Evolutionary conservation across 768 basidiomycete species (phyloP).

Genomic region (Pulveroboletus ravenelii): DNA sequence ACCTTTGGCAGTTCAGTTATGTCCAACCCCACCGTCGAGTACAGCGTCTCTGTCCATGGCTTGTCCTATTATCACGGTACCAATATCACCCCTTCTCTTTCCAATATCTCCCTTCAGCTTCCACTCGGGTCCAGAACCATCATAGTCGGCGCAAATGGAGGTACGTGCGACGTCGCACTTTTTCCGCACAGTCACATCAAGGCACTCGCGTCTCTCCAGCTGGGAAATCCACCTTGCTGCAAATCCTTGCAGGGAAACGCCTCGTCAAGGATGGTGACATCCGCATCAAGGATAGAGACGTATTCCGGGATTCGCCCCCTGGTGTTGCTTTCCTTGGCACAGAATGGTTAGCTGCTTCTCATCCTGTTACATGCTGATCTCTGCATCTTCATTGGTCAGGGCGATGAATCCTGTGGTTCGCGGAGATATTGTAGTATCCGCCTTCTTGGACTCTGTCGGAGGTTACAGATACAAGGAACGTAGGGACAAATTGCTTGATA

Average conservation of each 20-base stretch:
- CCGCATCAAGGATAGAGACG: slow-evolving; percentile 74
- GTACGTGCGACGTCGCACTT: slow-evolving; percentile 37
- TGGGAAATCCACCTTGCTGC: slow-evolving; percentile 94
- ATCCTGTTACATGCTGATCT: not conserved
- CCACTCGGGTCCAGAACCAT: slow-evolving; percentile 77
- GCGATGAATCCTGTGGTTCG: slow-evolving; percentile 97
- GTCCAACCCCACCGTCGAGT: slow-evolving; percentile 3
- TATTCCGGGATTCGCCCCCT: slow-evolving; percentile 80
- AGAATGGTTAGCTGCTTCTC: slow-evolving; percentile 63
- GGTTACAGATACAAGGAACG: slow-evolving; percentile 91
- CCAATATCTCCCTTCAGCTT: slow-evolving; percentile 60
- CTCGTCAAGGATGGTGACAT: slow-evolving; percentile 64
- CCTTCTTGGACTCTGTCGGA: slow-evolving; percentile 95
- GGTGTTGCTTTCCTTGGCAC: slow-evolving; percentile 89
- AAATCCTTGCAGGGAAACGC: slow-evolving; percentile 90
- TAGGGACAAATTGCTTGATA: slow-evolving; percentile 79
- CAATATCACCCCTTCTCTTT: slow-evolving; percentile 47
- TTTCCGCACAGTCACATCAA: not conserved
- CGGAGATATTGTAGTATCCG: slow-evolving; percentile 85
- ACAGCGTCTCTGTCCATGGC: slow-evolving; percentile 36
- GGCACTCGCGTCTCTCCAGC: slow-evolving; percentile 38
- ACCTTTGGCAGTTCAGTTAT: not conserved
- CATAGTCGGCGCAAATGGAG: slow-evolving; percentile 91
- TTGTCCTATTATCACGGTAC: slow-evolving; percentile 58
- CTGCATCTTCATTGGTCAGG: slow-evolving; percentile 39